phyloP scores from a whole-genome alignment of 768 basidiomycete genomes.

The Leccinellum rugosiceps region DNA sequence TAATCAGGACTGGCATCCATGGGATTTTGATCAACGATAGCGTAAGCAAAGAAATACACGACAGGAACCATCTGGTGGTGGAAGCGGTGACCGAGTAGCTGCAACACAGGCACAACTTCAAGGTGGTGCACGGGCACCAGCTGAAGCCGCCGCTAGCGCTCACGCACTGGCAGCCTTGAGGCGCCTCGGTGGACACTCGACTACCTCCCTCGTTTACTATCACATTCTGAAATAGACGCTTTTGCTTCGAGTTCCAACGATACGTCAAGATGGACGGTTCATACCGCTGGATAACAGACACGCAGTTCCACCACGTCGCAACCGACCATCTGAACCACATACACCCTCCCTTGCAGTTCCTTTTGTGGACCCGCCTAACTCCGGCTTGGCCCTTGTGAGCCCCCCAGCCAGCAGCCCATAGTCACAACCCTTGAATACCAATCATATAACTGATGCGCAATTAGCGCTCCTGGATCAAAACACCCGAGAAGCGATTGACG shows the following conservation, averaged over 20 bases:
- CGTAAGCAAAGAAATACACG: conserved; percentile 14
- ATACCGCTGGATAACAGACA: conserved; percentile 22
- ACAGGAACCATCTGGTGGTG: conserved; percentile 10
- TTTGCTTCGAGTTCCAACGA: conserved; percentile 7
- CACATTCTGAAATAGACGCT: conserved; percentile 7
- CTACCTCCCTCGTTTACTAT: conserved; percentile 10
- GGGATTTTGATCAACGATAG: conserved; percentile 44
- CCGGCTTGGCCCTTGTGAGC: not conserved
- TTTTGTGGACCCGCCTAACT: not conserved
- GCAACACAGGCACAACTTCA: conserved; percentile 8
- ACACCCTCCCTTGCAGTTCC: conserved; percentile 5
- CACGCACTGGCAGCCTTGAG: conserved; percentile 66
- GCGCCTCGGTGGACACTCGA: conserved; percentile 33
- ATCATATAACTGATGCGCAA: conserved; percentile 45
- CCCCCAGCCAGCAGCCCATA: not conserved
- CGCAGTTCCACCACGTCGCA: not conserved
- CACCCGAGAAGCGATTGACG: conserved; percentile 81
- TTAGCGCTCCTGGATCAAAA: conserved; percentile 59
- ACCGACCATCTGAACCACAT: conserved; percentile 4
- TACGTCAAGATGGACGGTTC: conserved; percentile 18
- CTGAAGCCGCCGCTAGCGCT: conserved; percentile 63
- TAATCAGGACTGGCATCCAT: conserved; percentile 62
- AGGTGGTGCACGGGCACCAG: conserved; percentile 29
- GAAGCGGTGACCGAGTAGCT: not conserved
- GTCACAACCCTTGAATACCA: conserved; percentile 37